A percentile compares a stretch with the other conserved stretches of the same genome.
Evolutionary conservation across 108 stramenopile species (phyloP).

Genomic region (Nitzschia sp.): DNA sequence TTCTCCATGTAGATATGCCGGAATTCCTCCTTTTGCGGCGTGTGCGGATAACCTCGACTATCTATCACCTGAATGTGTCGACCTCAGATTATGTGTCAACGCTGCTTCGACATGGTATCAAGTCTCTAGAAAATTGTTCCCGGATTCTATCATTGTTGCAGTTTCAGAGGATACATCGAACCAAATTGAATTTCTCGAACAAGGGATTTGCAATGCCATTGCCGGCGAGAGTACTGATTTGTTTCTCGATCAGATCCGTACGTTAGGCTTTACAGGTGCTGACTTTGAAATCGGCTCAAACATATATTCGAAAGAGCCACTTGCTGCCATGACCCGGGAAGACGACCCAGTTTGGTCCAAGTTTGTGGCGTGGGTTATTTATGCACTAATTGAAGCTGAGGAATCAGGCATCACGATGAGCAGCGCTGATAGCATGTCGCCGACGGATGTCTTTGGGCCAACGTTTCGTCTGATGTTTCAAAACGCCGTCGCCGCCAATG

Average conservation of each 20-base stretch:
- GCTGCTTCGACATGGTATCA: no score
- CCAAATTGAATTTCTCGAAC: no score
- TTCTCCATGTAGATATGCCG: no score
- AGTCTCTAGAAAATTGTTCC: no score
- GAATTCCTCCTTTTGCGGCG: no score
- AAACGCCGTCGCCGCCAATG: slow-evolving; percentile 11
- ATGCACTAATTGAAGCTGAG: slow-evolving; percentile 47
- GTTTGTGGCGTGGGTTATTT: slow-evolving; percentile 47
- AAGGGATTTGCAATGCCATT: slow-evolving; percentile 10
- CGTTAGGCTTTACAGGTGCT: not conserved
- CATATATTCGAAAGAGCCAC: slow-evolving; percentile 23
- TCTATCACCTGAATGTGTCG: no score
- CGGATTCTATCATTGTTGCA: no score
- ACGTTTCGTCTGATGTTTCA: slow-evolving; percentile 1
- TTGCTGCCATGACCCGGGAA: slow-evolving; percentile 45
- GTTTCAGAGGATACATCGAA: no score
- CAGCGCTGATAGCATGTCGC: slow-evolving; percentile 20
- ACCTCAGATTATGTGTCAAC: no score
- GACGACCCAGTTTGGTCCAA: slow-evolving; percentile 46
- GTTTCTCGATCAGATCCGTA: not conserved
- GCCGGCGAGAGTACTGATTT: slow-evolving; percentile 11
- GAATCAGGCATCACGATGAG: slow-evolving; percentile 30
- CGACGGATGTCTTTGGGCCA: slow-evolving; percentile 33
- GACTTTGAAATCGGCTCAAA: slow-evolving; percentile 19
- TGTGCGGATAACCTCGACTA: no score